Conservation (phyloP, 2,329 filamentous ascomycete genomes). For the Hypoxylon sp. region DNA sequence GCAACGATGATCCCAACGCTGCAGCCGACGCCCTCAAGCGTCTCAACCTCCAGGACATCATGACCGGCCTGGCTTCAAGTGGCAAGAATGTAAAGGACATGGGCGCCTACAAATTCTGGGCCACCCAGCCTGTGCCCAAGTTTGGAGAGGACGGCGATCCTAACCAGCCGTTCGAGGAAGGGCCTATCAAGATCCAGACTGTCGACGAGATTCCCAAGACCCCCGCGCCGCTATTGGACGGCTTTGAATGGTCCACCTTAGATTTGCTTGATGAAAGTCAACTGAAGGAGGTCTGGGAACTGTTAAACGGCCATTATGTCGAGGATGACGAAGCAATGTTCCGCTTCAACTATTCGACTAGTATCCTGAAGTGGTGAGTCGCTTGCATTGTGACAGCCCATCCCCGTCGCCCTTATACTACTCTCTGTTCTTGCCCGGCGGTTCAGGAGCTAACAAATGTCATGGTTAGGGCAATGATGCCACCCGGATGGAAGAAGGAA, state of each 20-base stretch:
- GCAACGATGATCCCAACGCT: conserved; percentile 49
- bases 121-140: conserved; percentile 92
- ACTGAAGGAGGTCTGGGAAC: conserved; percentile 90
- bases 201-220: conserved; percentile 83
- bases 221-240: conserved; percentile 78
- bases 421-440: conserved; percentile 6
- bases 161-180: conserved; percentile 73
- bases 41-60: conserved; percentile 76
- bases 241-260: conserved; percentile 95
- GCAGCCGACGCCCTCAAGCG: conserved; percentile 69
- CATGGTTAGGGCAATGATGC: conserved; percentile 82
- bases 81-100: conserved; percentile 96
- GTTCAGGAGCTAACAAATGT: conserved; percentile 10
- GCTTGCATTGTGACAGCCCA: neutral
- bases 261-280: conserved; percentile 83
- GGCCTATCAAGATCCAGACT: conserved; percentile 84
- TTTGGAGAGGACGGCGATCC: conserved; percentile 73
- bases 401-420: neutral
- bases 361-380: conserved; percentile 87
- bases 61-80: conserved; percentile 79
- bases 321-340: conserved; percentile 98
- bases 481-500: conserved; percentile 91
- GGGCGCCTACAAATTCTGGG: conserved; percentile 98
- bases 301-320: conserved; percentile 94
- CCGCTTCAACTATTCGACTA: conserved; percentile 92